These are phyloP conservation scores for Gossypium bickii DNA, from an alignment of 345 rosid genomes.

Conservation along the genomic window DNA sequence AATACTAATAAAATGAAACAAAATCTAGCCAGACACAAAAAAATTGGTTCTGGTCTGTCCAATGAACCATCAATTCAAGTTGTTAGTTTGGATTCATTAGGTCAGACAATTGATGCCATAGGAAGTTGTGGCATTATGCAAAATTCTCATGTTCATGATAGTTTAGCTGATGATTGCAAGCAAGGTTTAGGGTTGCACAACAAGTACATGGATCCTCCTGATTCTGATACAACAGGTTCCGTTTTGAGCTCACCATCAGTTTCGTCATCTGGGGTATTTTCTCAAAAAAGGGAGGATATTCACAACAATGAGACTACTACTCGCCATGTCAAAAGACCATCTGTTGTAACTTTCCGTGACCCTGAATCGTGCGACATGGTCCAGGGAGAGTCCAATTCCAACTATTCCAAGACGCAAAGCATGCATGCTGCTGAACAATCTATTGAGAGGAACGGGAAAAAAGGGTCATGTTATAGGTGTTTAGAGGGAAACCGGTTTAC, in stretches of 20 bases:
- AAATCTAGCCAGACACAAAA: conserved; percentile 3
- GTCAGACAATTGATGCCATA: conserved; percentile 12
- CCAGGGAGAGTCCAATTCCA: conserved; percentile 35
- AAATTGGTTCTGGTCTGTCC: conserved; percentile 8
- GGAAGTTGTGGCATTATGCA: conserved; percentile 20
- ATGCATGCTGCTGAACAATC: conserved; percentile 23
- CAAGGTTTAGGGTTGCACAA: conserved; percentile 20
- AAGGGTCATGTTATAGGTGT: conserved; percentile 78
- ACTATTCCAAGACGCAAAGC: conserved; percentile 32
- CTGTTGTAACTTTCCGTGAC: conserved; percentile 53
- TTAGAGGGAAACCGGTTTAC: conserved; percentile 53
- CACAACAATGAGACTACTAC: conserved; percentile 25
- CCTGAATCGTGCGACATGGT: conserved; percentile 35
- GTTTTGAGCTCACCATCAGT: conserved; percentile 24
- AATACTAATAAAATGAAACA: conserved; percentile 24
- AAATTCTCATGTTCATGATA: conserved; percentile 21
- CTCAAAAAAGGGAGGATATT: conserved; percentile 31
- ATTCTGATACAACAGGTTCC: conserved; percentile 24
- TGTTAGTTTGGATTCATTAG: conserved; percentile 20
- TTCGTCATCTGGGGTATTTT: conserved; percentile 40
- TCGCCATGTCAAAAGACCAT: conserved; percentile 34
- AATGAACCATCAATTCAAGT: conserved; percentile 29
- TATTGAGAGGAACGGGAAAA: conserved; percentile 61
- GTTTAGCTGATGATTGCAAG: conserved; percentile 9
- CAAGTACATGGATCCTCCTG: conserved; percentile 28